Evolutionary conservation across 768 basidiomycete species (phyloP), one percentile per base, ranked within the genome.

Genomic region (Leccinellum albellum): DNA sequence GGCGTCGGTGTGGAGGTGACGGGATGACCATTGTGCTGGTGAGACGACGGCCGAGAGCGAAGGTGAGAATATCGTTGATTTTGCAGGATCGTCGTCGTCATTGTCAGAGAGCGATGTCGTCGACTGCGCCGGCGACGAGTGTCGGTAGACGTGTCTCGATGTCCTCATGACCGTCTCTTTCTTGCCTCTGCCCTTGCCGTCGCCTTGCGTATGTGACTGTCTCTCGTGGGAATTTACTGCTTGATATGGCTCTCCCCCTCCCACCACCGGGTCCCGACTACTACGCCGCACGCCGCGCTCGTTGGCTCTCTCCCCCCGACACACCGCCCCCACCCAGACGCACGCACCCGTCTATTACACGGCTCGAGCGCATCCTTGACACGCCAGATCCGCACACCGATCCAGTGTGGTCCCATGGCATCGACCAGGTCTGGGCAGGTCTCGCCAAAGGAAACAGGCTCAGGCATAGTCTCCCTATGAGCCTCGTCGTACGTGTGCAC

Each of bases 81-180:
- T 79, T 48, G 77, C 77, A 35, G 80, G 82, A 67, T 87, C 84
- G 66, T 88, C 84, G 61, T 81, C 79, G 69, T 87, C 84, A 61
- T 84, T 83, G 73, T 88, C 88, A 32, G 88, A 90, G 60, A 90
- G 78, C 17, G 89, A 90, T n/a, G 86, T 89, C 9, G 79, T 83
- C 5, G 89, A 90, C 61, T 87, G 86, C n/a, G 82, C 78, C 1
- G 73, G 81, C 65, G 76, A 87, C 74, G 66, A 76, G 56, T 67
- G 66, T 45, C 68, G 57, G 63, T 75, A 76, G 20, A 66, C 75
- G 62, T 72, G 68, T 54, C 73, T 66, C 58, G 73, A 63, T 57
- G 73, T 62, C 56, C 71, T 62, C 60, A 68, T 63, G 62, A 45
- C 51, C 49, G 51, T 29, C 15, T 42, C 40, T 42, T 42, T 42